Conservation (phyloP, 2,329 filamentous ascomycete species). For the Fusarium acutatum region DNA sequence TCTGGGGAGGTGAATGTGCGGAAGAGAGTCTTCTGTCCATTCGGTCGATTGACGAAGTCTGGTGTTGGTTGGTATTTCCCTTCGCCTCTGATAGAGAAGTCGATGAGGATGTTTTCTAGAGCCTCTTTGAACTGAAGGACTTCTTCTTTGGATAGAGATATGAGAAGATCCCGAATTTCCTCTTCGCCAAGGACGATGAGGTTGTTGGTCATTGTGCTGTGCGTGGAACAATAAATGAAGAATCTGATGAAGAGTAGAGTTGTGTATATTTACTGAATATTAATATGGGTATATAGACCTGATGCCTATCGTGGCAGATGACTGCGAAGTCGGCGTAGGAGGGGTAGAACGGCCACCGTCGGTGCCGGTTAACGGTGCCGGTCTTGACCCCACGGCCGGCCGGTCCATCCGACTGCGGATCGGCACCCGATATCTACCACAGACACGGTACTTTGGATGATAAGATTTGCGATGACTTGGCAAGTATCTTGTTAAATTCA, state of each 20-base stretch:
- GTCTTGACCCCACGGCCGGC: background rate
- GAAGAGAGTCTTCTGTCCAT: constrained; percentile 38
- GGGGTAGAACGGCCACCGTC: background rate
- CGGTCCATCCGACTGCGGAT: background rate
- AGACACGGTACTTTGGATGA: background rate
- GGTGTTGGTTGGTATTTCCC: constrained; percentile 31
- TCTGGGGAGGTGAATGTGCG: constrained; percentile 33
- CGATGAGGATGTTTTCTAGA: constrained; percentile 19
- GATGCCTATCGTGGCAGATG: background rate
- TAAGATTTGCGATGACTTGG: background rate
- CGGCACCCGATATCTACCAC: background rate
- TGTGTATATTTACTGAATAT: background rate
- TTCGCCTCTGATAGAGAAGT: constrained; percentile 29
- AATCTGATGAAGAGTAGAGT: background rate
- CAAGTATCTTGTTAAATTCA: fast-evolving
- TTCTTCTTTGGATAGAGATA: constrained; percentile 18
- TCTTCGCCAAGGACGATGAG: constrained; percentile 26
- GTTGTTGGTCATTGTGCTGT: background rate
- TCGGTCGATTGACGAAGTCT: constrained; percentile 32
- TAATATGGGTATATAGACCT: background rate
- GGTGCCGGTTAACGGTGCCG: background rate
- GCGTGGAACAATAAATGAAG: no score
- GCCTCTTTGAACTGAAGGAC: constrained; percentile 14
- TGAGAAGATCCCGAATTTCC: constrained; percentile 25
- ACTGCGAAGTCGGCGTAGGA: background rate